Evolutionary conservation across 2,329 filamentous ascomycete species (phyloP), one percentile per base, ranked within the genome.

Genomic region (Nemania sp.): DNA sequence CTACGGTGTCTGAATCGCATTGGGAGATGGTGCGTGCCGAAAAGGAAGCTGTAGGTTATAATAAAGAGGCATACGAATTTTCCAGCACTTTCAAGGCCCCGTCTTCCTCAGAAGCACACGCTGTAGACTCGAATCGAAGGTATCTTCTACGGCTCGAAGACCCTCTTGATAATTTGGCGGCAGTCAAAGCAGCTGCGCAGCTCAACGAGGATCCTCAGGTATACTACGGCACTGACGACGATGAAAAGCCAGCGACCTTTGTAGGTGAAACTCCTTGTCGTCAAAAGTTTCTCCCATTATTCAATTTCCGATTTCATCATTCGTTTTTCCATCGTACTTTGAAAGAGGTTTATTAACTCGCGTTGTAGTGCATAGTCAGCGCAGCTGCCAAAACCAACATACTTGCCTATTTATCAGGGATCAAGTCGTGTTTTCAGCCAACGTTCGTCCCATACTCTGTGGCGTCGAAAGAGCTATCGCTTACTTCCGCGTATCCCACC

Each of bases 31-130:
- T 59, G 14, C 33, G 49, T 7, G 33, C 19, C 2, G 24, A 57
- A 33, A 58, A 54, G 19, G 57, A 59, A 17, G 44, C 47, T 1
- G 22, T 51, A 17, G 59, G 57, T 12, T 54, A 50, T 7, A 45
- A 59, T 33, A 54, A 54, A 41, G 59, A 59, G 28, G 43, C 55
- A 4, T 63, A 60, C 15, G 57, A 61, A 31, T 54, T 59, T 30
- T 50, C 44, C 4, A 12, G 3, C n/a, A 45, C 8, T 14, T 37
- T 39, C 19, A 31, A n/a, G 15, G 9, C 33, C 42, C 14, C 19
- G 7, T 39, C 15, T 20, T 7, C 24, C 33, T 28, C 34, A 17
- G 17, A 14, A 7, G 14, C 8, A 15, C 14, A 9, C 22, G 30
- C 15, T 17, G 7, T 12, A 14, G 4, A 15, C 31, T 14, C 30